A percentile compares a stretch with the other conserved stretches of the same genome.
Conservation (phyloP, 805 yeast genomes). For the Metschnikowia borealis region DNA sequence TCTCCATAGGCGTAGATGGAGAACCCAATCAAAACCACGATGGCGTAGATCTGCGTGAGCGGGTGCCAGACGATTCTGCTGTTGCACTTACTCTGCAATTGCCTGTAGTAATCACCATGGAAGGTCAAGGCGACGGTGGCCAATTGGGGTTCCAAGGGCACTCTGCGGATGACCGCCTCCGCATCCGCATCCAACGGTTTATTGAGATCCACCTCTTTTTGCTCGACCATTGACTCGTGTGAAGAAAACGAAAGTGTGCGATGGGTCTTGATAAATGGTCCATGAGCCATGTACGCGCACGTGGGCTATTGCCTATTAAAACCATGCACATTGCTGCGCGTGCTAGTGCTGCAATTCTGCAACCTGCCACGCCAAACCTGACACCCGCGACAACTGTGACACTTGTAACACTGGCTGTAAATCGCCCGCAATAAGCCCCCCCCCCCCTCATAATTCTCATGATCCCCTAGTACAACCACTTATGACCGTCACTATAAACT, state of each 20-base stretch:
- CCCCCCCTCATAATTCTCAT: too few relatives aligned
- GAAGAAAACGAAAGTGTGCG: slow-evolving; percentile 1
- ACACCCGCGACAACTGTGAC: background rate
- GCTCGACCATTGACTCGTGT: slow-evolving; percentile 33
- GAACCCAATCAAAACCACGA: slow-evolving; percentile 8
- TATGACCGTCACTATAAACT: too few relatives aligned
- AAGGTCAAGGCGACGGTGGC: slow-evolving; percentile 59
- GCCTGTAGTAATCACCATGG: slow-evolving; percentile 57
- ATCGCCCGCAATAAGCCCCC: too few relatives aligned
- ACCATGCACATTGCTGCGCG: background rate
- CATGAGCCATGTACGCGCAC: slow-evolving; percentile 4
- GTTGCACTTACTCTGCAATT: slow-evolving; percentile 45
- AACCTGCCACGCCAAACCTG: too few relatives aligned
- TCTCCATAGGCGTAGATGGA: slow-evolving; percentile 25
- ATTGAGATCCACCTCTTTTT: slow-evolving; percentile 49
- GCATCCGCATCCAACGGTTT: slow-evolving; percentile 51
- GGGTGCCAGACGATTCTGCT: slow-evolving; percentile 46
- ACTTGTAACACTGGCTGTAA: too few relatives aligned
- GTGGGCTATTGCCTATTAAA: slow-evolving; percentile 1
- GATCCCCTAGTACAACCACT: too few relatives aligned
- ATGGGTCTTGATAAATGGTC: background rate
- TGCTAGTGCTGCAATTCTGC: too few relatives aligned
- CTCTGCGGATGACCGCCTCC: slow-evolving; percentile 49
- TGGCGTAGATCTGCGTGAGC: slow-evolving; percentile 24
- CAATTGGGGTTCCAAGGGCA: slow-evolving; percentile 51